Evolutionary conservation across 176 grass and related monocot species (phyloP), one percentile per base, ranked within the genome.

Genomic region (Areca catechu): DNA sequence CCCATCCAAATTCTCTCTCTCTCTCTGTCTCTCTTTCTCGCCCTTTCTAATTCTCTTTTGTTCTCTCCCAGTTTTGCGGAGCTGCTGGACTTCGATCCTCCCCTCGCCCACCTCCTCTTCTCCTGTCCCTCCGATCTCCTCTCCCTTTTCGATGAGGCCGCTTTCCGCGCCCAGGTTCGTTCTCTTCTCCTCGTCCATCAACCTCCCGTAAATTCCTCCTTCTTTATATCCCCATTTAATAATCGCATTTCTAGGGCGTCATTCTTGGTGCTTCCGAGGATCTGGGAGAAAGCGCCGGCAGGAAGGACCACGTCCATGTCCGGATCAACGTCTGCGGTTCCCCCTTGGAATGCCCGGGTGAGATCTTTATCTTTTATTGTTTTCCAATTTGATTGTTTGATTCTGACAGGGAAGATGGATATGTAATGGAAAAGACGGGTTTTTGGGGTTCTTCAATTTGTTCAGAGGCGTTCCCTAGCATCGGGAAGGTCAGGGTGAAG

Each of bases 401-500:
- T 24, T 52, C 16, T 69, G 60, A 48, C 27, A 24, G 4, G 18
- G 21, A 20, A 17, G 14, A 20, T 54, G 47, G 37, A 34, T 54
- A 20, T 58, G 49, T n/a, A 3, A 3, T 57, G 34, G 7, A 12
- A 9, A 43, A 43, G 34, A 24, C 16, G 62, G 61, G 23, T 25
- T 24, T 18, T 69, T 18, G 5, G 7, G 66, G 3, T 56, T 48
- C 0, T 70, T 29, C 12, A 57, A 15, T 71, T 48, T 54, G 3
- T 73, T 28, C 64, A 97, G 92, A 97, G 54, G 65, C 81, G 0
- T 91, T 70, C 25, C 86, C 86, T 19, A 79, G 69, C 58, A 97
- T 97, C 53, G 92, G 92, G 61, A 90, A 65, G 72, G 70, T 91
- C 14, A 85, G 86, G 66, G 86, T 88, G 24, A 91, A 88, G n/a